Base-by-base conservation (phyloP, 441 rosid species). In the Pelargonium fulgidum region DNA sequence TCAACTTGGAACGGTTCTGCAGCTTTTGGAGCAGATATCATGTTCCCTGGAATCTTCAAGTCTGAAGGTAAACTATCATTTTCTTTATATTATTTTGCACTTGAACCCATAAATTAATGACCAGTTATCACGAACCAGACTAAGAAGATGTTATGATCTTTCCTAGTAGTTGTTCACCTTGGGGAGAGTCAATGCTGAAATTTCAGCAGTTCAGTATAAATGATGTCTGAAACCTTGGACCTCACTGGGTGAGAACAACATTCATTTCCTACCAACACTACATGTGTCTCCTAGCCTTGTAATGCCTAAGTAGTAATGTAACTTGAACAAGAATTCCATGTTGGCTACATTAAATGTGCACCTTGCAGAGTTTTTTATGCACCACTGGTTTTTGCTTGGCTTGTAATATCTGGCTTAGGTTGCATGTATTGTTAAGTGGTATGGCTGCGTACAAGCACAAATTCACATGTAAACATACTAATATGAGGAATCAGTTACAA, bases 1-100 rank as follows among this genome's bases (percentile, higher is more conserved):
- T 59, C 83, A 81, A 36, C 79, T 83, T 68, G 85, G 97, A 54
- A 77, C 79, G 70, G 24, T 82, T 74, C 76, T 91, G 73, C 87
- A 86, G 84, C 85, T 89, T 54, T 73, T 93, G 73, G 97, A 85
- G 83, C 77, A 81, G 75, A 69, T 93, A 68, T 75, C 87, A 10
- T 58, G 70, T 70, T 80, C 70, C 71, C 59, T 89, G 68, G 91
- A 86, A 76, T 80, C 88, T 56, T 78, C 85, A 26, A 62, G 75
- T 74, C n/a, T 79, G 36, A 69, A 79, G 82, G 97, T 89, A 81
- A 64, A 62, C 56, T 66, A 11, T 39, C 29, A 56, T 68, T 54
- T 68, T 65, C 45, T 44, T 76, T 17, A 26, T 26, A 20, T 36
- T 41, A 20, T 17, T 17, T 26, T 39, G 12, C 54, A 26, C 39